These are phyloP conservation scores for Hypoxylon lienhwacheense DNA, from an alignment of 495 filamentous ascomycete genomes.

Conservation along the genomic window DNA sequence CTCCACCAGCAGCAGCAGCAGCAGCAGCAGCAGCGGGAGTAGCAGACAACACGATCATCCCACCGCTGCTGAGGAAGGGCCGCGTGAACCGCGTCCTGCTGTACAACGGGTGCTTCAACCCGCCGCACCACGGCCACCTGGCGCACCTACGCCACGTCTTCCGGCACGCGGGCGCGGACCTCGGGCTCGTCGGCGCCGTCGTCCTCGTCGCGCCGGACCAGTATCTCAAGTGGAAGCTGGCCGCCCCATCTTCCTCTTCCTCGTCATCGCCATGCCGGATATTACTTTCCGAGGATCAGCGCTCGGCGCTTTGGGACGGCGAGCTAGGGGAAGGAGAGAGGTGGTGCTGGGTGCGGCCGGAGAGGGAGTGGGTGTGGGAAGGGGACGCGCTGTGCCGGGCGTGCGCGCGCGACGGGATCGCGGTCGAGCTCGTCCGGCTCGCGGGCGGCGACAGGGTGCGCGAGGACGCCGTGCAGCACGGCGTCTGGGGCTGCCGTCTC, in stretches of 20 bases:
- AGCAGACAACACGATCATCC: conserved; percentile 1
- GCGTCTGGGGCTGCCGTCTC: conserved; percentile 10
- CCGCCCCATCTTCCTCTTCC: background rate
- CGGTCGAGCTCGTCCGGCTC: conserved; percentile 16
- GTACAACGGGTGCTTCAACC: conserved; percentile 39
- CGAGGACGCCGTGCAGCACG: background rate
- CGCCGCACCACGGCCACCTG: conserved; percentile 33
- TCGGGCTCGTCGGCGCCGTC: conserved; percentile 12
- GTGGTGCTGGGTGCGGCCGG: conserved; percentile 18
- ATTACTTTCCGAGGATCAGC: background rate
- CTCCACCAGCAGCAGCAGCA: no score
- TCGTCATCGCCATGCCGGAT: no score
- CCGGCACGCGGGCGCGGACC: conserved; percentile 10
- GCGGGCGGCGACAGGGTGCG: conserved; percentile 25
- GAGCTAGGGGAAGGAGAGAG: background rate
- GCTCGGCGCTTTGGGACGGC: conserved; percentile 3
- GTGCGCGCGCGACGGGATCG: background rate
- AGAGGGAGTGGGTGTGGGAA: conserved; percentile 2
- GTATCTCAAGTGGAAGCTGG: conserved; percentile 8
- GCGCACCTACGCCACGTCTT: conserved; percentile 18
- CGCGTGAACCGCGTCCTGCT: conserved; percentile 27
- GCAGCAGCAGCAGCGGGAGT: no score
- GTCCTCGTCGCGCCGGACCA: conserved; percentile 12
- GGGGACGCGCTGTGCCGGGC: background rate
- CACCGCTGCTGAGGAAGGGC: background rate